These are phyloP conservation scores for Lachancea meyersii DNA, from an alignment of 805 yeast genomes.

Conservation along the genomic window DNA sequence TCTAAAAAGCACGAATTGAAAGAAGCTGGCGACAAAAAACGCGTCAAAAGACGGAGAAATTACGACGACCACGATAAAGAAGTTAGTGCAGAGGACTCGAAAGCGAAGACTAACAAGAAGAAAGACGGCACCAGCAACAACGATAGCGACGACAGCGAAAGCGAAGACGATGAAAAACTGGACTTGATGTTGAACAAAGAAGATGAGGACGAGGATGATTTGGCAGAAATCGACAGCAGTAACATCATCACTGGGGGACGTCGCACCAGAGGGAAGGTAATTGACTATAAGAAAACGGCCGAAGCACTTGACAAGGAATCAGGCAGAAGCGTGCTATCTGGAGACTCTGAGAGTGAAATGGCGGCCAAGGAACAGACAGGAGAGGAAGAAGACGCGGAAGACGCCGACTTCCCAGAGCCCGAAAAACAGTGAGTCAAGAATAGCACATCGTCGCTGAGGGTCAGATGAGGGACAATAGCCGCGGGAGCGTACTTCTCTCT, in stretches of 20 bases:
- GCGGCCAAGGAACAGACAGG: not conserved
- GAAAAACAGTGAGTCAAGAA: not conserved
- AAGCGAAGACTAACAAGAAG: constrained; percentile 23
- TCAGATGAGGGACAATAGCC: too few relatives aligned
- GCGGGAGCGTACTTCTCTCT: too few relatives aligned
- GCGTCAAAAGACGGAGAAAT: constrained; percentile 39
- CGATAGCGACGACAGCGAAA: constrained; percentile 42
- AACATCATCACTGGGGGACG: constrained; percentile 81
- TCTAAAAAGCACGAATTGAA: constrained; percentile 13
- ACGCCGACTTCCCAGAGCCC: constrained; percentile 19
- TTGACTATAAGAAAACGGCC: constrained; percentile 79
- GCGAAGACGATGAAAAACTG: constrained; percentile 48
- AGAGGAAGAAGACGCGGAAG: constrained; percentile 11
- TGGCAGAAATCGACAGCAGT: constrained; percentile 70
- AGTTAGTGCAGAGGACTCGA: constrained; percentile 47
- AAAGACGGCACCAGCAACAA: constrained; percentile 34
- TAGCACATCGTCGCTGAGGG: not conserved
- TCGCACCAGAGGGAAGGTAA: constrained; percentile 84
- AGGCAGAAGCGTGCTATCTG: constrained; percentile 7
- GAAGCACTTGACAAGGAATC: constrained; percentile 51
- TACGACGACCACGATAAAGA: constrained; percentile 59
- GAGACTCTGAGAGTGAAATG: not conserved
- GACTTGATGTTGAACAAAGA: constrained; percentile 42
- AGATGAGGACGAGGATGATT: constrained; percentile 72
- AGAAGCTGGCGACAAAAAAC: constrained; percentile 18